phyloP scores from a whole-genome alignment of 805 yeast genomes.

The Scheffersomyces lignosus region DNA sequence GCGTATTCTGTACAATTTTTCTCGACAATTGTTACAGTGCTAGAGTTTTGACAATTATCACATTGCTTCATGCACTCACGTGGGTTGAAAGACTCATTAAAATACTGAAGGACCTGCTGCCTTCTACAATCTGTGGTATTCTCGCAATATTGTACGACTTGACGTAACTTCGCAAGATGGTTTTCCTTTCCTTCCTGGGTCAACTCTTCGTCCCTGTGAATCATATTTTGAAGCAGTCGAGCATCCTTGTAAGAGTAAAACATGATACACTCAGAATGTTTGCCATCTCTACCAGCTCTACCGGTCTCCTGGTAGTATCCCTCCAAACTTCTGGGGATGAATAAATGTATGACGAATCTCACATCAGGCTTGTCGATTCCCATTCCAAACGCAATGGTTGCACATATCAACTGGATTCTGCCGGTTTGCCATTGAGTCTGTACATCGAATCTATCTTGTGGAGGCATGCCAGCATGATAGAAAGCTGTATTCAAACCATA shows the following conservation, averaged over 20 bases:
- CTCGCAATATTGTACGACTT: conserved; percentile 89
- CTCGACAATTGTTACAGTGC: conserved; percentile 41
- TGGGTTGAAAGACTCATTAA: conserved; percentile 78
- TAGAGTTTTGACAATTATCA: conserved; percentile 71
- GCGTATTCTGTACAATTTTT: conserved; percentile 73
- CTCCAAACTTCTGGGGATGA: conserved; percentile 86
- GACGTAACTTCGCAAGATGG: conserved; percentile 72
- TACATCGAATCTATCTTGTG: conserved; percentile 68
- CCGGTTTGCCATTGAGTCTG: conserved; percentile 84
- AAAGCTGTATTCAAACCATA: conserved; percentile 68
- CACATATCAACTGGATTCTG: conserved; percentile 77
- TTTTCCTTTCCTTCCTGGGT: conserved; percentile 66
- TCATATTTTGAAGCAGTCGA: conserved; percentile 69
- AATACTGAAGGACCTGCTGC: conserved; percentile 83
- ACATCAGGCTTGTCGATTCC: conserved; percentile 98
- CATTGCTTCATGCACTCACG: conserved; percentile 68
- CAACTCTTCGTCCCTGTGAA: conserved; percentile 71
- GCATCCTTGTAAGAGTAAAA: conserved; percentile 83
- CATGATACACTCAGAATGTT: conserved; percentile 76
- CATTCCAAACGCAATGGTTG: conserved; percentile 99
- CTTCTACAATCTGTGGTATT: conserved; percentile 89
- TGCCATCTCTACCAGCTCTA: conserved; percentile 96
- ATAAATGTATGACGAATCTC: conserved; percentile 83
- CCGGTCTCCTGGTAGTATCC: conserved; percentile 99
- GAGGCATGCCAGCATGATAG: conserved; percentile 94